Evolutionary conservation across 75 land plant species (phyloP).

Genomic region (Sequoia sempervirens): DNA sequence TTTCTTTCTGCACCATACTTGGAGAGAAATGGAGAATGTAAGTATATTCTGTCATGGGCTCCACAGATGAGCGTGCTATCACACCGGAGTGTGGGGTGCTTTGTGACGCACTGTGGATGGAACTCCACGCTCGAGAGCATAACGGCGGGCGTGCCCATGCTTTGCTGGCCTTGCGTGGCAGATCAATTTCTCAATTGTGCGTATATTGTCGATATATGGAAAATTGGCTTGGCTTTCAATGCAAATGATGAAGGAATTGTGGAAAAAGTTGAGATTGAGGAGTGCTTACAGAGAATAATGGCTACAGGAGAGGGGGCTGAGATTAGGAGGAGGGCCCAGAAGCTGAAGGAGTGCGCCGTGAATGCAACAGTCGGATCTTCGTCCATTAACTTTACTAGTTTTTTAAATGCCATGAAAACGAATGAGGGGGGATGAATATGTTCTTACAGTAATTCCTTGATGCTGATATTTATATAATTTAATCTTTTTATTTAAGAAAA

Average conservation of each 20-base stretch:
- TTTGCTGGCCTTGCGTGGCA: conserved; percentile 22
- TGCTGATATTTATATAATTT: too few relatives aligned
- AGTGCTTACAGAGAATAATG: neutral
- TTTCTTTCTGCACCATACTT: neutral
- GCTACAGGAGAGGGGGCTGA: neutral
- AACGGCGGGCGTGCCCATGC: conserved; percentile 26
- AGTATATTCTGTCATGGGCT: conserved; percentile 11
- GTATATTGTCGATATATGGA: conserved; percentile 18
- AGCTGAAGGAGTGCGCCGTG: neutral
- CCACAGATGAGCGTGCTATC: conserved; percentile 22
- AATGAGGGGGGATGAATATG: too few relatives aligned
- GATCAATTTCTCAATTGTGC: conserved; percentile 24
- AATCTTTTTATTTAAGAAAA: too few relatives aligned
- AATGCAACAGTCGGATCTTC: neutral
- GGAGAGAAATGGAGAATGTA: neutral
- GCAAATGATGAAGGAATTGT: neutral
- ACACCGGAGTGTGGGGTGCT: conserved; percentile 18
- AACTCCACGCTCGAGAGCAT: conserved; percentile 14
- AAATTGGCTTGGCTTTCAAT: conserved; percentile 12
- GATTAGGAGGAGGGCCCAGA: neutral
- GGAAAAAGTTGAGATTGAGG: conserved; percentile 8
- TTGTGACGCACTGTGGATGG: conserved; percentile 19
- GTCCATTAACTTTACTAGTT: neutral
- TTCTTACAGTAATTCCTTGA: too few relatives aligned
- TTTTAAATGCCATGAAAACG: neutral